Conservation (phyloP, 768 basidiomycete genomes). For the Peribolospora baueri region DNA sequence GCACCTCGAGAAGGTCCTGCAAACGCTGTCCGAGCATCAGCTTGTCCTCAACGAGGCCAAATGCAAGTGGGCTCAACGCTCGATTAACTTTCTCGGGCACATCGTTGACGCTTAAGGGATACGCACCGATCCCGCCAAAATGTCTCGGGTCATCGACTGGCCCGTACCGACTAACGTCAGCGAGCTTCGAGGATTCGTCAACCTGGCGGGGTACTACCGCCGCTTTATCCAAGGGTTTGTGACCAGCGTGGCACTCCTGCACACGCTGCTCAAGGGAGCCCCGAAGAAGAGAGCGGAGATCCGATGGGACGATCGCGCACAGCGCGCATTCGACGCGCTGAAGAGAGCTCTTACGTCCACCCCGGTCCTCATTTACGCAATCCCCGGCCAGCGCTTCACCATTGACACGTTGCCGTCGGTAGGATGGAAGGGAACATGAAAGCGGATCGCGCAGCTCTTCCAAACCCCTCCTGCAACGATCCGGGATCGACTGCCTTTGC, state of each 20-base stretch:
- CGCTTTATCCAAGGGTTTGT: slow-evolving; percentile 23
- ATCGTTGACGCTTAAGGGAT: slow-evolving; percentile 19
- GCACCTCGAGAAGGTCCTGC: slow-evolving; percentile 21
- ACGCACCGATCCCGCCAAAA: slow-evolving; percentile 24
- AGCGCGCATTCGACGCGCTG: slow-evolving; percentile 4
- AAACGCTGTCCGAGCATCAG: slow-evolving; percentile 16
- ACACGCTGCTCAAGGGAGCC: slow-evolving; percentile 1
- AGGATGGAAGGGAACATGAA: too few species aligned
- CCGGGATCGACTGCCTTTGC: too few species aligned
- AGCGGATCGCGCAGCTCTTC: too few species aligned
- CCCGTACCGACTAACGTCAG: slow-evolving; percentile 18
- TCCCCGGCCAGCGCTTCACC: too few species aligned
- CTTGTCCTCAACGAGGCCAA: slow-evolving; percentile 19
- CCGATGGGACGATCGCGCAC: not conserved
- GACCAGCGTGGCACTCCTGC: slow-evolving; percentile 14
- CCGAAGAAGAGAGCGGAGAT: slow-evolving; percentile 7
- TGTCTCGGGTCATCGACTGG: slow-evolving; percentile 23
- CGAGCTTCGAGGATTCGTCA: slow-evolving; percentile 24
- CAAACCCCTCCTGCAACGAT: too few species aligned
- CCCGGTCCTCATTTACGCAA: too few species aligned
- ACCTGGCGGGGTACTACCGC: slow-evolving; percentile 27
- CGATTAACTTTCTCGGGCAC: slow-evolving; percentile 20
- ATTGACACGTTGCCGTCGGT: too few species aligned
- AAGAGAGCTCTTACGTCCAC: not conserved
- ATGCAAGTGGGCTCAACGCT: slow-evolving; percentile 12